Percentiles rank a stretch among this genome's conserved stretches.
Evolutionary conservation across 805 yeast species (phyloP).

Genomic region (Starmerella sirachaensis): DNA sequence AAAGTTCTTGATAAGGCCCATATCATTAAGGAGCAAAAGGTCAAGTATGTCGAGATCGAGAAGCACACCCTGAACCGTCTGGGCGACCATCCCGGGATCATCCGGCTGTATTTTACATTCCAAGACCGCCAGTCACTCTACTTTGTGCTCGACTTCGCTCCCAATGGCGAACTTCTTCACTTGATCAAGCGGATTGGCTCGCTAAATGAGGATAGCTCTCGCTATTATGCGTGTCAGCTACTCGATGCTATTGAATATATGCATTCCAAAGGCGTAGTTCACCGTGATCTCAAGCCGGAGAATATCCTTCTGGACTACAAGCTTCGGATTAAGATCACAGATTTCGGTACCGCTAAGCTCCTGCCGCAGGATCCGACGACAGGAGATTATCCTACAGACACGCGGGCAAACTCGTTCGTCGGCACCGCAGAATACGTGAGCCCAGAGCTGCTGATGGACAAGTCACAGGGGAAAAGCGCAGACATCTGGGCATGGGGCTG

Average conservation of each 20-base stretch:
- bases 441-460: conserved; percentile 72
- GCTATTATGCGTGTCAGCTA: conserved; percentile 73
- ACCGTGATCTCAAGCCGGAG: conserved; percentile 91
- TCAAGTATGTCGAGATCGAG: conserved; percentile 91
- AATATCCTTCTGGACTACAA: conserved; percentile 75
- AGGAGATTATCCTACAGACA: conserved; percentile 29
- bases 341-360: conserved; percentile 94
- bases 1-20: conserved; percentile 85
- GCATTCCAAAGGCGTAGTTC: conserved; percentile 81
- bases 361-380: conserved; percentile 32
- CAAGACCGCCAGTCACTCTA: conserved; percentile 82
- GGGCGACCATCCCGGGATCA: conserved; percentile 91
- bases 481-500: conserved; percentile 96
- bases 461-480: conserved; percentile 69
- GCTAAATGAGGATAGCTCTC: conserved; percentile 58
- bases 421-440: conserved; percentile 97
- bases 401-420: conserved; percentile 57
- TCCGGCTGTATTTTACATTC: conserved; percentile 82
- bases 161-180: conserved; percentile 84
- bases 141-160: conserved; percentile 87
- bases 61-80: conserved; percentile 76
- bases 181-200: conserved; percentile 56
- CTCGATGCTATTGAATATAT: conserved; percentile 85
- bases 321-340: conserved; percentile 83
- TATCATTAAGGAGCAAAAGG: conserved; percentile 86